Percentiles rank a stretch among this genome's conserved stretches.
These are phyloP conservation scores for Globisporangium cederbergense DNA, from an alignment of 352 stramenopile genomes.

Conservation along the genomic window DNA sequence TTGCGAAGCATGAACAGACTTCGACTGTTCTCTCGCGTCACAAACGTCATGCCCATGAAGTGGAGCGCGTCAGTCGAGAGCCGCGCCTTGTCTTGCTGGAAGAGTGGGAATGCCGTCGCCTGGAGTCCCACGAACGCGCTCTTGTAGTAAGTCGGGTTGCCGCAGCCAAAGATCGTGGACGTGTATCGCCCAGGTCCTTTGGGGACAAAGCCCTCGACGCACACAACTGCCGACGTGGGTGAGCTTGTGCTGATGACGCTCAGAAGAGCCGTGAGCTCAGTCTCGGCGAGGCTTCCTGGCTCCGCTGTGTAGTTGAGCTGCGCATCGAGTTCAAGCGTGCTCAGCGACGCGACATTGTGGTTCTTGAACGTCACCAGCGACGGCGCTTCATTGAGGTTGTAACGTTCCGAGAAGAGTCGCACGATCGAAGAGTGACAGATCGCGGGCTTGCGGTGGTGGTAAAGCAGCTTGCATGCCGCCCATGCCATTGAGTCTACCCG, in stretches of 20 bases:
- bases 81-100: constrained; percentile 28
- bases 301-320: constrained; percentile 13
- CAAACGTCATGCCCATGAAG: constrained; percentile 33
- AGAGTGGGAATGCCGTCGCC: constrained; percentile 14
- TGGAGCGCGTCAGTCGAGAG: constrained; percentile 23
- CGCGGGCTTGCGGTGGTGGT: constrained; percentile 37
- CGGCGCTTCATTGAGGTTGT: constrained; percentile 22
- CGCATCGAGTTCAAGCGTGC: background rate
- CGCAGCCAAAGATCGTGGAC: constrained; percentile 33
- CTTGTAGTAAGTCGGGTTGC: constrained; percentile 29
- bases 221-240: constrained; percentile 36
- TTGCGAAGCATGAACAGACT: constrained; percentile 19
- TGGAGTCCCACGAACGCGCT: constrained; percentile 28
- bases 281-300: constrained; percentile 35
- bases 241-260: constrained; percentile 56
- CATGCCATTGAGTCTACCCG: constrained; percentile 54
- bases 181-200: constrained; percentile 24
- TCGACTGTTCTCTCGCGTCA: constrained; percentile 28
- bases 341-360: constrained; percentile 2
- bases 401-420: constrained; percentile 38
- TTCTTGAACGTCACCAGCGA: constrained; percentile 5
- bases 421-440: constrained; percentile 53
- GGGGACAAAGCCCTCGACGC: constrained; percentile 44
- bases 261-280: constrained; percentile 37
- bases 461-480: constrained; percentile 45